Conservation (phyloP, 176 grass and related monocot genomes). For the Otatea glauca region DNA sequence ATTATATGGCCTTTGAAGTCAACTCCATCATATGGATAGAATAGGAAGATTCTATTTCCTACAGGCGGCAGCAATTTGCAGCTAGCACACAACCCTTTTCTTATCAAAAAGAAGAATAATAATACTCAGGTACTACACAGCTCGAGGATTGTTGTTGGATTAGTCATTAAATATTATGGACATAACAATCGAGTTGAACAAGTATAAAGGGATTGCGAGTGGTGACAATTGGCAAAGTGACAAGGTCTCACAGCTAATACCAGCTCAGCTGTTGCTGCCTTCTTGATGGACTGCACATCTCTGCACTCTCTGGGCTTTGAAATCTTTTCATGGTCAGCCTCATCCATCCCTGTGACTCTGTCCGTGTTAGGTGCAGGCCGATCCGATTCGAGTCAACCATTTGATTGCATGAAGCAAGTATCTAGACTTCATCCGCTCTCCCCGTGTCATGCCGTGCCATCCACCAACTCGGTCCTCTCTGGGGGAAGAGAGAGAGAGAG, state of each 20-base stretch:
- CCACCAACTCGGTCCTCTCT: background rate
- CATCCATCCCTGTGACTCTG: background rate
- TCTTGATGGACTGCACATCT: conserved; percentile 54
- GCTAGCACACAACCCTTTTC: background rate
- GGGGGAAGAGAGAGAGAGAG: background rate
- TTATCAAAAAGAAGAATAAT: background rate
- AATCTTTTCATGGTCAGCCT: conserved; percentile 36
- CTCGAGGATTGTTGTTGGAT: conserved; percentile 22
- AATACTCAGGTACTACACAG: background rate
- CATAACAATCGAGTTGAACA: conserved; percentile 28
- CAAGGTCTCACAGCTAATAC: conserved; percentile 36
- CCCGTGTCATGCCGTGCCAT: background rate
- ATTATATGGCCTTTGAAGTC: background rate
- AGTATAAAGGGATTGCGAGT: background rate
- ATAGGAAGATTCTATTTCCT: conserved; percentile 4
- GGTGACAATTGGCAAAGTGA: conserved; percentile 33
- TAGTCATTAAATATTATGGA: background rate
- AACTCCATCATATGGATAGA: background rate
- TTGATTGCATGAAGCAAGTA: conserved; percentile 40
- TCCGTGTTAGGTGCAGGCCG: conserved; percentile 24
- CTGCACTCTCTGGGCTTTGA: conserved; percentile 21
- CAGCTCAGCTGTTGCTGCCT: conserved; percentile 39
- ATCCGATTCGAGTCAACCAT: conserved; percentile 28
- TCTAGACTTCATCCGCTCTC: background rate
- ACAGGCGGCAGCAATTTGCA: conserved; percentile 2